Conservation (phyloP, 371 early-diverging fungal species). For the Mortierella sp. region DNA sequence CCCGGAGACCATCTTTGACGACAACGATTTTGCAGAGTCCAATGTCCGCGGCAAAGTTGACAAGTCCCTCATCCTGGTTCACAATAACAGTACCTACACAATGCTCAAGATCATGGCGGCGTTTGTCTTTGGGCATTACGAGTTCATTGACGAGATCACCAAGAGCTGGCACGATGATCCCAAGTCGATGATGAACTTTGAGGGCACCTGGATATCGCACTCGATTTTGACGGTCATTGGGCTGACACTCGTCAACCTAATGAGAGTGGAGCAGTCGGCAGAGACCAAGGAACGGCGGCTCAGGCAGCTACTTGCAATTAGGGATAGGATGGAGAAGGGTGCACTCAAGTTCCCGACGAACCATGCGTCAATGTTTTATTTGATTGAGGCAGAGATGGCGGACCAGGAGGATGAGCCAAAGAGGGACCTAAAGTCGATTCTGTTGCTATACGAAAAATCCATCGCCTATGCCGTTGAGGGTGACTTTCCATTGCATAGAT, state of each 20-base stretch:
- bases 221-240: conserved; percentile 46
- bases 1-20: conserved; percentile 53
- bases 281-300: conserved; percentile 9
- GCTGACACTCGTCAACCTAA: conserved; percentile 30
- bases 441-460: conserved; percentile 45
- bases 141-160: conserved; percentile 40
- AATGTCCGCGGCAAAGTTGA: conserved; percentile 16
- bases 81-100: conserved; percentile 39
- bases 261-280: conserved; percentile 29
- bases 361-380: conserved; percentile 49
- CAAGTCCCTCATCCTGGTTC: conserved; percentile 15
- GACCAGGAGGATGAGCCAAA: conserved; percentile 30
- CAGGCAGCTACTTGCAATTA: conserved; percentile 20
- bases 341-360: conserved; percentile 45
- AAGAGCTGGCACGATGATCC: conserved; percentile 51
- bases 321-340: conserved; percentile 24
- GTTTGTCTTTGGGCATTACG: conserved; percentile 46
- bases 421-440: conserved; percentile 23
- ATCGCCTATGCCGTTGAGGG: conserved; percentile 34
- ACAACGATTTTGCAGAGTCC: conserved; percentile 37
- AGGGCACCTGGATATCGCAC: conserved; percentile 47
- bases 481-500: conserved; percentile 45
- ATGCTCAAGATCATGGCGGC: conserved; percentile 54
- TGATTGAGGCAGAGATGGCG: conserved; percentile 52
- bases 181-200: conserved; percentile 53